phyloP scores from a whole-genome alignment of 164 flowering plant species.

The Tetracentron sinense region DNA sequence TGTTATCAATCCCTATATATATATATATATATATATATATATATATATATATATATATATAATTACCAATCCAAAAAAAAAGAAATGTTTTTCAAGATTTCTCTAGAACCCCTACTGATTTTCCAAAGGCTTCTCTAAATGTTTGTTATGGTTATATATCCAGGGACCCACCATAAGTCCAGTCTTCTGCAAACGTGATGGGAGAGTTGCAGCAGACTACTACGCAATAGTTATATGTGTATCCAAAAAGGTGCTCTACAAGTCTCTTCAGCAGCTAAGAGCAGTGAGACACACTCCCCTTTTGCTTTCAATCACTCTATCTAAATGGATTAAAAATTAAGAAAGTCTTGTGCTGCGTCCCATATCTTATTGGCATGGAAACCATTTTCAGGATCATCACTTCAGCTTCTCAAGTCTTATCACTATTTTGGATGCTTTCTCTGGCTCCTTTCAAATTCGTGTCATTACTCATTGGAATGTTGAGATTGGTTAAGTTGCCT shows the following conservation, averaged over 20 bases:
- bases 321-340: not conserved
- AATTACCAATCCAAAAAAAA: too few relatives aligned
- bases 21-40: too few relatives aligned
- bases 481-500: too few relatives aligned
- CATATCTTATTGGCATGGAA: not conserved
- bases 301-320: not conserved
- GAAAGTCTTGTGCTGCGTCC: not conserved
- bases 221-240: slow-evolving; percentile 88
- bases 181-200: slow-evolving; percentile 72
- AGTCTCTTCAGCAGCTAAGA: slow-evolving; percentile 84
- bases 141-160: slow-evolving; percentile 3
- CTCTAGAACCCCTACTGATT: not conserved
- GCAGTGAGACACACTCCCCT: slow-evolving; percentile 50
- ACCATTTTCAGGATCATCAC: not conserved
- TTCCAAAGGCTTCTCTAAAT: not conserved
- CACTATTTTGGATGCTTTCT: not conserved
- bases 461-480: too few relatives aligned
- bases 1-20: too few relatives aligned
- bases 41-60: too few relatives aligned
- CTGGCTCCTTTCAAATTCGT: too few relatives aligned
- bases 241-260: slow-evolving; percentile 80
- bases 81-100: too few relatives aligned
- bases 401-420: too few relatives aligned
- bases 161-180: slow-evolving; percentile 97
- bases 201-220: slow-evolving; percentile 54